Conservation (phyloP, 1,139 yeast genomes). For the Kodamaea alishanica region DNA sequence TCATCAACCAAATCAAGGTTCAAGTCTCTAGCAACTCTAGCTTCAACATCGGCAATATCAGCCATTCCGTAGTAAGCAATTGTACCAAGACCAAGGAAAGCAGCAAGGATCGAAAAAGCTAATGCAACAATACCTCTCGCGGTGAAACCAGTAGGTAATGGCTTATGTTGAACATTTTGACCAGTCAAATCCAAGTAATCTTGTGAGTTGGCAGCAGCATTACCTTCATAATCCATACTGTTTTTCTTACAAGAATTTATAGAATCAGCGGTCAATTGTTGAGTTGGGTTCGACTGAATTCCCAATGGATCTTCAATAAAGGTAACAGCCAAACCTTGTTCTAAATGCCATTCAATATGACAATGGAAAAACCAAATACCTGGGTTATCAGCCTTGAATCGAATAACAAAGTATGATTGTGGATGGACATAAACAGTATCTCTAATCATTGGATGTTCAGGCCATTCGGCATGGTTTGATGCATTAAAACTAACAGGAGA, state of each 20-base stretch:
- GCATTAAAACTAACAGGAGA: conserved; percentile 40
- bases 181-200: conserved; percentile 68
- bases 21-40: conserved; percentile 49
- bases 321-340: conserved; percentile 54
- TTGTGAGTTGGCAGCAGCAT: conserved; percentile 76
- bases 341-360: conserved; percentile 63
- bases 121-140: conserved; percentile 86
- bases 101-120: conserved; percentile 74
- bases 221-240: conserved; percentile 45
- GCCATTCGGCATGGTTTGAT: conserved; percentile 31
- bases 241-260: conserved; percentile 17
- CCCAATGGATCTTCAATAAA: conserved; percentile 54
- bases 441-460: conserved; percentile 59
- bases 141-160: conserved; percentile 84
- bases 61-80: conserved; percentile 78
- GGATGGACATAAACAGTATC: conserved; percentile 66
- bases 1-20: conserved; percentile 37
- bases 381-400: conserved; percentile 58
- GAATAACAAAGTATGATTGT: conserved; percentile 60
- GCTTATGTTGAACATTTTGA: conserved; percentile 59
- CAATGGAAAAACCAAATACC: conserved; percentile 68
- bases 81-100: conserved; percentile 71
- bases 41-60: conserved; percentile 60
- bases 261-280: conserved; percentile 40
- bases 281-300: conserved; percentile 49